Evolutionary conservation across 208 protist genomes (phyloP).

Genomic region (Wallacemonas rigidus): DNA sequence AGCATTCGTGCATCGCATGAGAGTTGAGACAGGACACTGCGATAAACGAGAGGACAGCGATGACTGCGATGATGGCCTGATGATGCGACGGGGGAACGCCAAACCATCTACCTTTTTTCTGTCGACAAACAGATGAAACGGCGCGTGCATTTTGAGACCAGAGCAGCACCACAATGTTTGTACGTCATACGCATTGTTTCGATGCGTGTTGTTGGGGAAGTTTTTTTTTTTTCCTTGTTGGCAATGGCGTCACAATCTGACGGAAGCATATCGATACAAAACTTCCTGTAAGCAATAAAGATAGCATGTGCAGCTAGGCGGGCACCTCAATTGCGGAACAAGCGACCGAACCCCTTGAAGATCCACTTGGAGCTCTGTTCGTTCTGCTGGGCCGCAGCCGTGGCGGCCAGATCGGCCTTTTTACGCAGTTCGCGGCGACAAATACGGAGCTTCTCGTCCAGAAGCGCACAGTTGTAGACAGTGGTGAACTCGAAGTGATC

Average conservation of each 20-base stretch:
- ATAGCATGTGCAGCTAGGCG: neutral
- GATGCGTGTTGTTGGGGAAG: neutral
- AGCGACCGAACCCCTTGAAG: constrained; percentile 8
- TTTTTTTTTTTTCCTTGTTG: neutral
- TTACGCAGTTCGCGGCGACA: constrained; percentile 77
- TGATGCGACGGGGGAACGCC: too few species aligned
- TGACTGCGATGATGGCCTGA: too few species aligned
- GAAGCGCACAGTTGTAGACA: constrained; percentile 74
- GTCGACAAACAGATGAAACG: too few species aligned
- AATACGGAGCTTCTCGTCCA: constrained; percentile 86
- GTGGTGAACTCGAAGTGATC: constrained; percentile 88
- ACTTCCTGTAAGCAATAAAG: neutral
- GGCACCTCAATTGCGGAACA: constrained; percentile 10
- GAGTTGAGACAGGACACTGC: too few species aligned
- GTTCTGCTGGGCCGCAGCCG: constrained; percentile 24
- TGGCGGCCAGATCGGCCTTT: constrained; percentile 42
- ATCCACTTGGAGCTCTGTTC: constrained; percentile 19
- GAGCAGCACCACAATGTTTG: too few species aligned
- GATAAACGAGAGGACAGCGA: too few species aligned
- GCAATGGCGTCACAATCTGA: constrained; percentile 4
- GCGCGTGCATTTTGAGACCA: too few species aligned
- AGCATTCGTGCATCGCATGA: too few species aligned
- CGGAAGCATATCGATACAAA: neutral
- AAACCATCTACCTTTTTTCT: too few species aligned
- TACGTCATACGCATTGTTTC: neutral